Conservation (phyloP, 257 asterid genomes). For the Nicotiana tabacum region DNA sequence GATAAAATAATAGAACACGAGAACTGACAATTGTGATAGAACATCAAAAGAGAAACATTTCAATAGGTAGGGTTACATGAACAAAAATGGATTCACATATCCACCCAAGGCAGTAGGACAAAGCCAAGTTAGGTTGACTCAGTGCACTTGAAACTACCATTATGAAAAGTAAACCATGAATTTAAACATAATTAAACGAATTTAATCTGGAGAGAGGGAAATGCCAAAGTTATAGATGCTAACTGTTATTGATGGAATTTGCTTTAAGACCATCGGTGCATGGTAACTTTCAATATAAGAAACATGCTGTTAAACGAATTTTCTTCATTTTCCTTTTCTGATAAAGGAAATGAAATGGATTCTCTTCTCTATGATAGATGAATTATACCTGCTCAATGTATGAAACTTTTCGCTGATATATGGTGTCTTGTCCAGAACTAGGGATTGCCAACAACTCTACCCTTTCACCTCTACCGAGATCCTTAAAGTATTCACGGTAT, state of each 20-base stretch:
- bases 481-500: conserved; percentile 83
- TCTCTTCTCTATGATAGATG: not conserved
- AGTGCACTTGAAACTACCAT: not conserved
- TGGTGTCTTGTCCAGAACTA: conserved; percentile 40
- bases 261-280: conserved; percentile 3
- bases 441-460: conserved; percentile 85
- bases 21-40: not conserved
- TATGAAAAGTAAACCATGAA: not conserved
- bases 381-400: conserved; percentile 76
- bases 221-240: not conserved
- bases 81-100: not conserved
- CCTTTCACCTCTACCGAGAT: conserved; percentile 91
- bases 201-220: not conserved
- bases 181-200: not conserved
- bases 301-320: not conserved
- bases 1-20: not conserved
- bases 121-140: not conserved
- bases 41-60: not conserved
- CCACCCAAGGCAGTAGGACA: not conserved
- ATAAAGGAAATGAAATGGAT: conserved; percentile 7
- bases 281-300: not conserved
- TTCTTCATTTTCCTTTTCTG: not conserved
- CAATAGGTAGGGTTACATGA: not conserved
- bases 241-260: not conserved
- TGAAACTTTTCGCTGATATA: conserved; percentile 63